A percentile compares a stretch with the other conserved stretches of the same genome.
phyloP scores from a whole-genome alignment of 495 filamentous ascomycete genomes.

The Penicillium tannophilum region DNA sequence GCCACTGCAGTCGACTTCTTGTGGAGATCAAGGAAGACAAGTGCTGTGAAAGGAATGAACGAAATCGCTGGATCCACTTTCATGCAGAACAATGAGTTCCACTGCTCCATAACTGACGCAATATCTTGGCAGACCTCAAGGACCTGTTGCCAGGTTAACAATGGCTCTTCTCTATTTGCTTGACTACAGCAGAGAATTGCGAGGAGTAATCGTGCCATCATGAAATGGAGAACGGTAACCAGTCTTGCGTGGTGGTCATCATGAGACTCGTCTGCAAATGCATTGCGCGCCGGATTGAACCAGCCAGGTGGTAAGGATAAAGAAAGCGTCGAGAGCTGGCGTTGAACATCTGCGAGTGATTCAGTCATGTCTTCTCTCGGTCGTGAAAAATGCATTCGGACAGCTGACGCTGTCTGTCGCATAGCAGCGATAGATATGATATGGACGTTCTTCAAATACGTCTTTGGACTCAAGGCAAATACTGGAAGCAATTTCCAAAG shows the following conservation, averaged over 20 bases:
- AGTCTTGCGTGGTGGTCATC: constrained; percentile 20
- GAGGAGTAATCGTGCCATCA: constrained; percentile 16
- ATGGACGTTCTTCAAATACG: neutral
- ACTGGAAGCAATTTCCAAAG: neutral
- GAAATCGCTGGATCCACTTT: constrained; percentile 25
- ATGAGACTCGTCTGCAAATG: constrained; percentile 18
- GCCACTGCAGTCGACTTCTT: constrained; percentile 10
- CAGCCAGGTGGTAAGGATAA: constrained; percentile 20
- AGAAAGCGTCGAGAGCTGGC: constrained; percentile 16
- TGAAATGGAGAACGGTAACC: constrained; percentile 20
- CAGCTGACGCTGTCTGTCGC: constrained; percentile 17
- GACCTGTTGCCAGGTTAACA: constrained; percentile 19
- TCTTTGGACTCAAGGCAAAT: neutral
- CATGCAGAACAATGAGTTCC: constrained; percentile 22
- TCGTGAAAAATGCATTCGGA: constrained; percentile 7
- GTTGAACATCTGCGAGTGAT: constrained; percentile 13
- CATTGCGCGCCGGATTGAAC: constrained; percentile 22
- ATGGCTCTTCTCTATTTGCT: constrained; percentile 14
- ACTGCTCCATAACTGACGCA: constrained; percentile 17
- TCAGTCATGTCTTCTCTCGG: neutral
- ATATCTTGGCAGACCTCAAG: constrained; percentile 23
- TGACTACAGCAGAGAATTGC: constrained; percentile 6
- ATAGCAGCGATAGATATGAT: constrained; percentile 13
- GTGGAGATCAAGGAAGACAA: constrained; percentile 24
- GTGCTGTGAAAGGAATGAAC: constrained; percentile 21